Evolutionary conservation across 257 asterid species (phyloP).

Genomic region (Petrea volubilis): DNA sequence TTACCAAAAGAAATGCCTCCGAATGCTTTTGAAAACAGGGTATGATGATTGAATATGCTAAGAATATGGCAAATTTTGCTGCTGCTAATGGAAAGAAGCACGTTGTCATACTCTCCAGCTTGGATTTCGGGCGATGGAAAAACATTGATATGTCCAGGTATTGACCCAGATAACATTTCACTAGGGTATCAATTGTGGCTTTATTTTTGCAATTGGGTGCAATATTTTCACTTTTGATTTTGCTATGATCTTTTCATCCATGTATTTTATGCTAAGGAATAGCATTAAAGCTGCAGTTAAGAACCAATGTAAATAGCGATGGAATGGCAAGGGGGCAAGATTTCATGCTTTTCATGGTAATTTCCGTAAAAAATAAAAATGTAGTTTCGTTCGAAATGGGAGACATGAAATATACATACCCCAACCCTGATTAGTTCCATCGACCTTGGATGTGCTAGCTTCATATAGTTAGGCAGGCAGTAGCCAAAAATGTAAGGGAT

Average conservation of each 20-base stretch:
- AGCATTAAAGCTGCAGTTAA: neutral
- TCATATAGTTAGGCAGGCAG: neutral
- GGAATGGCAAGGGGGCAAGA: neutral
- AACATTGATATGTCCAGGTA: conserved; percentile 85
- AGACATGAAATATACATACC: neutral
- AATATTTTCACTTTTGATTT: neutral
- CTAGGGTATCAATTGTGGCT: neutral
- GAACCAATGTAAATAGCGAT: neutral
- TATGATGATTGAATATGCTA: conserved; percentile 78
- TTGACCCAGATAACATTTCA: neutral
- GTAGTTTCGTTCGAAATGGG: neutral
- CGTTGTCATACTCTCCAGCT: conserved; percentile 76
- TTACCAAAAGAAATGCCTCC: neutral
- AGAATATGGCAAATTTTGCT: conserved; percentile 77
- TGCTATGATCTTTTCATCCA: neutral
- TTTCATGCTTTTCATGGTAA: neutral
- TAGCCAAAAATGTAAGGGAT: neutral
- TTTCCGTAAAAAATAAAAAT: neutral
- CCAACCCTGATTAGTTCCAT: neutral
- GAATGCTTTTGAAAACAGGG: conserved; percentile 65
- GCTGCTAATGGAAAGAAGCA: conserved; percentile 74
- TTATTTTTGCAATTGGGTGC: neutral
- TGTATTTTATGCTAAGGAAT: neutral
- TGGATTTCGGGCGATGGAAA: conserved; percentile 89
- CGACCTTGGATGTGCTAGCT: neutral